phyloP scores from a whole-genome alignment of 2,329 filamentous ascomycete genomes.

The Paecilomyces sp. region DNA sequence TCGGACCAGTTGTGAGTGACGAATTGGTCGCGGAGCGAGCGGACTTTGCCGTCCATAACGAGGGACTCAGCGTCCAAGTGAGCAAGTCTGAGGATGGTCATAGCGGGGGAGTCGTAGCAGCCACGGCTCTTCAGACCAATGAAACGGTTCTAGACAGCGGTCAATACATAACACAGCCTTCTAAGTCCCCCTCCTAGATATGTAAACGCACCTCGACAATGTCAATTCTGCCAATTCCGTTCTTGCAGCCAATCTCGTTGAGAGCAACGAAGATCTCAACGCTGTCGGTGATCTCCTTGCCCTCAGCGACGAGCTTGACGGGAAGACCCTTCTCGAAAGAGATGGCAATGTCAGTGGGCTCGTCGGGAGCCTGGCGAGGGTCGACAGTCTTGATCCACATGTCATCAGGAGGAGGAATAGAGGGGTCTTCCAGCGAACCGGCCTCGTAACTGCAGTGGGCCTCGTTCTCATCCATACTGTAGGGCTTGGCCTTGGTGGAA shows the following conservation, averaged over 20 bases:
- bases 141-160: conserved; percentile 52
- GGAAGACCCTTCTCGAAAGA: conserved; percentile 71
- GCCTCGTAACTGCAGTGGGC: conserved; percentile 69
- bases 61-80: conserved; percentile 60
- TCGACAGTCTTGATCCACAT: conserved; percentile 69
- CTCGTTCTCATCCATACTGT: conserved; percentile 52
- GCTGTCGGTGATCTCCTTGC: conserved; percentile 58
- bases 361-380: conserved; percentile 62
- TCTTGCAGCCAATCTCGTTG: conserved; percentile 63
- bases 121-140: conserved; percentile 74
- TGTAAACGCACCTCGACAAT: conserved; percentile 54
- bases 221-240: conserved; percentile 74
- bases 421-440: conserved; percentile 49
- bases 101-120: conserved; percentile 64
- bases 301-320: conserved; percentile 55
- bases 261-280: conserved; percentile 65
- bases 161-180: no score
- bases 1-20: conserved; percentile 59
- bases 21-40: conserved; percentile 64
- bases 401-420: conserved; percentile 61
- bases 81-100: conserved; percentile 49
- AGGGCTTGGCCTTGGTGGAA: conserved; percentile 55
- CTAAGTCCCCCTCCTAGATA: no score
- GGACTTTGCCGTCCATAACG: conserved; percentile 61
- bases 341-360: conserved; percentile 64